A percentile compares a stretch with the other conserved stretches of the same genome.
Conservation (phyloP, 139 green algal species). For the Chlamydomonas asymmetrica region DNA sequence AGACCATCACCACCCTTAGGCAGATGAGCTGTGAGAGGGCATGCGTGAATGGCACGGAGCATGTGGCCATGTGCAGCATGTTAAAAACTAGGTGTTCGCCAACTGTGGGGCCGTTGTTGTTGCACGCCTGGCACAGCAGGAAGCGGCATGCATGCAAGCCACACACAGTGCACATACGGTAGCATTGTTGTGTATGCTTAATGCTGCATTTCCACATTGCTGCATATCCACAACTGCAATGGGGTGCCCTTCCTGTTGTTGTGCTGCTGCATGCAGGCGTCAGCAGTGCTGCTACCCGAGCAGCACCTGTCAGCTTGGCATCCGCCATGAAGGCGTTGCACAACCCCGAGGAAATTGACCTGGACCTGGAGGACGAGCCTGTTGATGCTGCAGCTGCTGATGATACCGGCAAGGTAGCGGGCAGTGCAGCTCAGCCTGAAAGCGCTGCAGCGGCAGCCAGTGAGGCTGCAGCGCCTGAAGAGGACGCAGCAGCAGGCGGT, state of each 20-base stretch:
- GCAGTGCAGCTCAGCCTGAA: background rate
- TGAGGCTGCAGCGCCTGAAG: background rate
- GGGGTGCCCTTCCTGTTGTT: too few relatives aligned
- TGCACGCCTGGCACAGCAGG: too few relatives aligned
- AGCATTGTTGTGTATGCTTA: background rate
- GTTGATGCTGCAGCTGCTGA: constrained; percentile 9
- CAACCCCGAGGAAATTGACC: constrained; percentile 78
- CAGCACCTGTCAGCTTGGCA: background rate
- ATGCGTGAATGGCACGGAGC: too few relatives aligned
- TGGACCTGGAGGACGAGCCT: constrained; percentile 40
- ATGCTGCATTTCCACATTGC: background rate
- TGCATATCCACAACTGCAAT: background rate
- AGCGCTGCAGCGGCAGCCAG: background rate
- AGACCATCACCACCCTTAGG: too few relatives aligned
- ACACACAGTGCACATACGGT: background rate
- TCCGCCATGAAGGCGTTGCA: background rate
- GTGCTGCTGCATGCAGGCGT: too few relatives aligned
- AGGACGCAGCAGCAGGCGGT: background rate
- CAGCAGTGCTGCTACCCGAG: background rate
- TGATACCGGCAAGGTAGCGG: background rate
- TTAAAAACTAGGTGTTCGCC: too few relatives aligned
- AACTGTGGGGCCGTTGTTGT: too few relatives aligned
- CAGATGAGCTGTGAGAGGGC: too few relatives aligned
- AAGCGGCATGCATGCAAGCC: background rate
- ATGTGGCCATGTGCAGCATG: too few relatives aligned